phyloP scores from a whole-genome alignment of 2,329 filamentous ascomycete species.

The Orbilia blumenaviensis region DNA sequence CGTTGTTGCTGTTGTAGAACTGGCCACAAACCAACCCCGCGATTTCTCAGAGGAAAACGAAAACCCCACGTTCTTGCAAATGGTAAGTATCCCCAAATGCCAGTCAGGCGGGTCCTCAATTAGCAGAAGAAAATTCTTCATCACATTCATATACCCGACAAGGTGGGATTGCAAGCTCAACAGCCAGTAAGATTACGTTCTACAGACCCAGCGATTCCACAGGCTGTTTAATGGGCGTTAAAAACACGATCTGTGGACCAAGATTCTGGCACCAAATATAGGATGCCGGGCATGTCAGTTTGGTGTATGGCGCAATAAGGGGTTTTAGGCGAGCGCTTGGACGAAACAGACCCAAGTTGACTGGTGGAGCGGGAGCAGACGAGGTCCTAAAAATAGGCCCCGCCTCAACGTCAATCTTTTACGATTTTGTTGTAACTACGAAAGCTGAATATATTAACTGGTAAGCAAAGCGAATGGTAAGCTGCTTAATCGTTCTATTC shows the following conservation, averaged over 20 bases:
- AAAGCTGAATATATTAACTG: background rate
- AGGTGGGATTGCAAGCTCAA: background rate
- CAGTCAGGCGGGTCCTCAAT: background rate
- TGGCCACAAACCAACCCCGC: background rate
- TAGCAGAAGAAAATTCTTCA: constrained; percentile 10
- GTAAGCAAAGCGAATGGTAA: background rate
- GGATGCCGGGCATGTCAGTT: constrained; percentile 37
- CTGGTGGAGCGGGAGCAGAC: constrained; percentile 48
- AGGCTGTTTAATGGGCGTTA: constrained; percentile 15
- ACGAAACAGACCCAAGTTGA: constrained; percentile 47
- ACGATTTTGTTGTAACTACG: background rate
- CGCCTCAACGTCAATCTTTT: constrained; percentile 13
- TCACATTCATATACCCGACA: background rate
- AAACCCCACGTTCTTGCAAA: constrained; percentile 7
- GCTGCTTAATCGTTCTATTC: background rate
- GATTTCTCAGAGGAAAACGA: background rate
- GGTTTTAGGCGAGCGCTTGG: constrained; percentile 49
- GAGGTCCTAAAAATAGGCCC: constrained; percentile 38
- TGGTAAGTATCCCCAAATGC: background rate
- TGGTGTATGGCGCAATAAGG: constrained; percentile 44
- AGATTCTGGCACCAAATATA: constrained; percentile 43
- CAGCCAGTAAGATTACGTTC: constrained; percentile 39
- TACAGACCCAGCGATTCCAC: constrained; percentile 28
- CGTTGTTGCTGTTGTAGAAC: background rate
- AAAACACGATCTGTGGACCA: constrained; percentile 22